phyloP scores from a whole-genome alignment of 2,329 filamentous ascomycete genomes.

The Aspergillus versicolor region DNA sequence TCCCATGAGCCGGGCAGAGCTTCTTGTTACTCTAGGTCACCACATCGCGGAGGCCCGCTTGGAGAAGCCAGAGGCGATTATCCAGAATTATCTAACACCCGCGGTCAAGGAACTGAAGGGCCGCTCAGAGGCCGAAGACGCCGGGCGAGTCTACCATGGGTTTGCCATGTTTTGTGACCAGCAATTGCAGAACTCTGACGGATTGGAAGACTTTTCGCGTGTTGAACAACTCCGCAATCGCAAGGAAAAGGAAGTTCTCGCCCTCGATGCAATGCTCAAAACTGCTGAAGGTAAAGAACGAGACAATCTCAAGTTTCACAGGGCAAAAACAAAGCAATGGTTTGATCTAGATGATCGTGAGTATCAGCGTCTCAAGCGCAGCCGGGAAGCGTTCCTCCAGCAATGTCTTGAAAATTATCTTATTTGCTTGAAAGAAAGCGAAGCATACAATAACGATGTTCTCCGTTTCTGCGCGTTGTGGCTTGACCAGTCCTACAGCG shows the following conservation, averaged over 20 bases:
- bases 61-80: conserved; percentile 87
- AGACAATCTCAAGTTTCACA: conserved; percentile 58
- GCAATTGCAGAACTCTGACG: conserved; percentile 83
- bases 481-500: conserved; percentile 80
- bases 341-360: conserved; percentile 87
- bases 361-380: conserved; percentile 73
- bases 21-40: conserved; percentile 84
- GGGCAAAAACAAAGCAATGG: conserved; percentile 79
- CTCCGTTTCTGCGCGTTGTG: conserved; percentile 91
- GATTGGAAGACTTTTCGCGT: conserved; percentile 78
- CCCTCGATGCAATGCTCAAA: conserved; percentile 63
- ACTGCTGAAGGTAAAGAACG: conserved; percentile 52
- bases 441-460: conserved; percentile 84
- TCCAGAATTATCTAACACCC: conserved; percentile 79
- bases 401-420: conserved; percentile 93
- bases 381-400: conserved; percentile 77
- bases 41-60: conserved; percentile 86
- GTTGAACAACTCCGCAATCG: conserved; percentile 75
- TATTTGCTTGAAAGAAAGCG: conserved; percentile 76
- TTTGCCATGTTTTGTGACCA: conserved; percentile 95
- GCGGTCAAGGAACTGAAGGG: conserved; percentile 79
- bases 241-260: conserved; percentile 76
- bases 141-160: conserved; percentile 87
- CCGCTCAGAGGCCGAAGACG: conserved; percentile 65
- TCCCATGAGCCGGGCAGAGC: conserved; percentile 69